Evolutionary conservation across 257 asterid species (phyloP), one percentile per base, ranked within the genome.

Genomic region (Nicotiana sylvestris): DNA sequence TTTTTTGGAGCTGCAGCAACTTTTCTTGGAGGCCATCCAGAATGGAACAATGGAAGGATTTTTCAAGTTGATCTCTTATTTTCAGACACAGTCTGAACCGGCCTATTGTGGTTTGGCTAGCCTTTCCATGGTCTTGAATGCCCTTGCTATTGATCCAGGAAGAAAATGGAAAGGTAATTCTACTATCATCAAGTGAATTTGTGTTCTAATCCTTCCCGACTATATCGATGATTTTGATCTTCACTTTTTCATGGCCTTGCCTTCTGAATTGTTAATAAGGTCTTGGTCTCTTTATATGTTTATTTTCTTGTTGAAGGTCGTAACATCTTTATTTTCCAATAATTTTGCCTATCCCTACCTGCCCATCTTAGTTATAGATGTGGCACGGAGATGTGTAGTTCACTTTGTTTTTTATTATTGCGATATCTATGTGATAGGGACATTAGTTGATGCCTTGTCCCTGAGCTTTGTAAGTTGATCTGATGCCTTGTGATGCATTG

Each of bases 61-160:
- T 85, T 96, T 93, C 92, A 96, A 89, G 88, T 85, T 96, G 91
- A 93, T 96, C 39, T 93, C 99, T 81, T 90, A 91, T 91, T 96
- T 96, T 87, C 98, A 96, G 91, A 96, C 99, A 80, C 99, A 96
- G 81, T 96, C 99, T 65, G 99, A 96, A 87, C 98, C 99, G 84
- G 98, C 99, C 74, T 96, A 89, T 80, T 96, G 99, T 87, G 99
- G 99, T 67, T 85, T 96, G 91, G 99, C 99, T 85, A 94, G 98
- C 92, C 97, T 96, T 87, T 92, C 98, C 30, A 93, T 96, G 99
- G 98, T 94, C 87, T 89, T 96, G 90, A 96, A 96, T 76, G 97
- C 99, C 72, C 99, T 96, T 81, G 91, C 99, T 77, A 94, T 96
- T 80, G 99, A 96, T 86, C 99, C 99, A 6, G 92, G 98, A 65